Evolutionary conservation across 257 asterid species (phyloP).

Genomic region (Ilex aquifolium): DNA sequence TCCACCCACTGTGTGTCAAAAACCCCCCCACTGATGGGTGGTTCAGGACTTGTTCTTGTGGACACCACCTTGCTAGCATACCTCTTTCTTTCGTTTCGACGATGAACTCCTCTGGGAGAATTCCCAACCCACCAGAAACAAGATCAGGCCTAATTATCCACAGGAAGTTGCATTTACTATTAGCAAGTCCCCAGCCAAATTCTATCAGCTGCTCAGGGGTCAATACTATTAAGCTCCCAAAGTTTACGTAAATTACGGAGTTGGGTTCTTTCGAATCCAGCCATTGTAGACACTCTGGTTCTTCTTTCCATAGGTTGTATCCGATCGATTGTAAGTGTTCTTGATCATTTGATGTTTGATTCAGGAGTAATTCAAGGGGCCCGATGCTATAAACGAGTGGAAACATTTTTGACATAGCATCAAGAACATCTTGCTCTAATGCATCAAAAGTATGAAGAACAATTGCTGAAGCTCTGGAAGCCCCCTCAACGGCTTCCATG

Average conservation of each 20-base stretch:
- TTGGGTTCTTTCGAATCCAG: neutral
- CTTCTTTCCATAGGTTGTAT: constrained; percentile 18
- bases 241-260: constrained; percentile 16
- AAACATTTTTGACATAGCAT: constrained; percentile 6
- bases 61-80: constrained; percentile 16
- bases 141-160: neutral
- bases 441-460: constrained; percentile 7
- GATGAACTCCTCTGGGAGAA: constrained; percentile 6
- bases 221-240: constrained; percentile 17
- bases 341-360: neutral
- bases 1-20: constrained; percentile 16
- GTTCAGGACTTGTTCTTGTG: constrained; percentile 12
- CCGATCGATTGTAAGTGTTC: neutral
- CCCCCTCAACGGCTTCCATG: constrained; percentile 5
- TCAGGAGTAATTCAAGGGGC: constrained; percentile 3
- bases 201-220: constrained; percentile 9
- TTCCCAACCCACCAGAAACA: constrained; percentile 4
- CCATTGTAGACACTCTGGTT: constrained; percentile 13
- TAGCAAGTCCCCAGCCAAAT: constrained; percentile 19
- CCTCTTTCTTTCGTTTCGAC: constrained; percentile 17
- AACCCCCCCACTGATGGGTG: constrained; percentile 19
- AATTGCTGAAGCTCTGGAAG: constrained; percentile 7
- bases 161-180: constrained; percentile 9
- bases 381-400: constrained; percentile 6
- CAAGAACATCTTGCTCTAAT: constrained; percentile 8